Percentiles rank a stretch among this genome's conserved stretches.
Conservation (phyloP, 768 basidiomycete genomes). For the Cytidiella melzeri region DNA sequence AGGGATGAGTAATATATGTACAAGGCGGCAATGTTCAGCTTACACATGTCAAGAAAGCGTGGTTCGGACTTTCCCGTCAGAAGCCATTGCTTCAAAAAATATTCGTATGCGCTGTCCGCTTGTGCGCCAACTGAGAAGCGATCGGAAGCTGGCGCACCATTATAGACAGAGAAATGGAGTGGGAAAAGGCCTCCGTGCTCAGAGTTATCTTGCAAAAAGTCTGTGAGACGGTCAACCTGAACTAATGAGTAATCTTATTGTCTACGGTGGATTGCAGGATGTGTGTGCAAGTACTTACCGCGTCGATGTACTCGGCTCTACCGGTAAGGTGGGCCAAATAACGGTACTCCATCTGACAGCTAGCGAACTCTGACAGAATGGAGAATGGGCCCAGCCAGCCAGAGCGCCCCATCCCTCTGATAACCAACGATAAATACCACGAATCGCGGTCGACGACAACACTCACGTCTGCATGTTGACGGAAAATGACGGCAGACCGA, state of each 20-base stretch:
- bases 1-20: no score
- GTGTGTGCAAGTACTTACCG: conserved; percentile 31
- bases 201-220: conserved; percentile 30
- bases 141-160: conserved; percentile 3
- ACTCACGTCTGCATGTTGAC: conserved; percentile 60
- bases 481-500: conserved; percentile 64
- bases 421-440: not conserved
- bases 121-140: conserved; percentile 16
- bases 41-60: conserved; percentile 63
- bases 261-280: not conserved
- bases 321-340: conserved; percentile 83
- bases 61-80: conserved; percentile 61
- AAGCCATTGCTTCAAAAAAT: conserved; percentile 71
- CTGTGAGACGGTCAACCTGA: conserved; percentile 47
- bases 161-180: conserved; percentile 13
- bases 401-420: conserved; percentile 35
- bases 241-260: not conserved
- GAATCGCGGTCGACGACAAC: no score
- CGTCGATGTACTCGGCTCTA: conserved; percentile 52
- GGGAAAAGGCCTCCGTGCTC: conserved; percentile 15
- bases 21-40: no score
- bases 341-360: conserved; percentile 80
- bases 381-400: conserved; percentile 30
- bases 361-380: conserved; percentile 70
- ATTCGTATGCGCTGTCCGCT: conserved; percentile 70